Evolutionary conservation across 768 basidiomycete species (phyloP).

Genomic region (Pulveroboletus ravenelii): DNA sequence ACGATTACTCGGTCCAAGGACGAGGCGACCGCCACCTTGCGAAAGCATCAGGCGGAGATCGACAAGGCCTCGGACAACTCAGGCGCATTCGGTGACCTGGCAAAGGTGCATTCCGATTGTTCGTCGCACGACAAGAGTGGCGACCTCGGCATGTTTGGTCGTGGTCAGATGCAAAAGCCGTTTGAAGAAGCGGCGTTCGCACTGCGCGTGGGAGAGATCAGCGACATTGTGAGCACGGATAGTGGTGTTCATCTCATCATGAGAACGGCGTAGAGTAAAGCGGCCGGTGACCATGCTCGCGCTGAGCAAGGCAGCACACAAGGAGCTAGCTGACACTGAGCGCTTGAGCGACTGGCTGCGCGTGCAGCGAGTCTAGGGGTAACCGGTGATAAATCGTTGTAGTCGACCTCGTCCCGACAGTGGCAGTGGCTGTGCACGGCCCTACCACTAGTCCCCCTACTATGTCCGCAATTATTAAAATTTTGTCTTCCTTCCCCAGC

Average conservation of each 20-base stretch:
- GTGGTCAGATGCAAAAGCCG: constrained; percentile 93
- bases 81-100: constrained; percentile 73
- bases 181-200: constrained; percentile 88
- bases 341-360: background rate
- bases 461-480: no score
- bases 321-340: no score
- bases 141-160: constrained; percentile 84
- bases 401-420: background rate
- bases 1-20: constrained; percentile 85
- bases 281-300: background rate
- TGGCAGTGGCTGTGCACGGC: background rate
- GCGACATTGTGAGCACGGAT: constrained; percentile 80
- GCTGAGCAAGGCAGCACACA: background rate
- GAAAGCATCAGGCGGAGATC: constrained; percentile 60
- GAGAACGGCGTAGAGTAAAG: constrained; percentile 58
- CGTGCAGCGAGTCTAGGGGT: background rate
- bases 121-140: constrained; percentile 78
- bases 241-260: constrained; percentile 94
- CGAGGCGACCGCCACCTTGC: constrained; percentile 81
- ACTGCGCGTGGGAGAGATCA: constrained; percentile 70
- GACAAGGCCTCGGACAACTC: constrained; percentile 35
- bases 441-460: no score
- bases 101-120: constrained; percentile 79
- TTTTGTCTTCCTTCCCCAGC: no score
- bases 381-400: background rate